Evolutionary conservation across 2,329 filamentous ascomycete species (phyloP), one percentile per base, ranked within the genome.

Genomic region (Metarhizium rileyi): DNA sequence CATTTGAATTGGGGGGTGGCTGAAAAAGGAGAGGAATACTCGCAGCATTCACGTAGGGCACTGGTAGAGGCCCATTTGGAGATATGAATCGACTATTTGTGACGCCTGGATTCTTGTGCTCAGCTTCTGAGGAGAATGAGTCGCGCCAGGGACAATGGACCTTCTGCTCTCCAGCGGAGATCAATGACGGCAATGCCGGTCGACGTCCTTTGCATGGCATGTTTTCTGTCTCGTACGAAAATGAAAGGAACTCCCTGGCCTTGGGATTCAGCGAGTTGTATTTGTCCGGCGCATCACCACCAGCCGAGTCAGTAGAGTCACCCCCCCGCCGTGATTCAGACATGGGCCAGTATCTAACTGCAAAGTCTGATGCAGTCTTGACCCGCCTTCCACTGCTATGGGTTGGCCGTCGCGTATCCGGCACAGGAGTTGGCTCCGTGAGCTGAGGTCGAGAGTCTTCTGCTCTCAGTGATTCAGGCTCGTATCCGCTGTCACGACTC

Each of bases 241-340:
- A 53, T 0, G 55, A 55, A 2, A 54, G 33, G 18, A 56, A 56
- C 33, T 56, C 55, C 27, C 55, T 47, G 10, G 55, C 53, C 28
- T 53, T 56, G 7, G 55, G 55, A 22, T 56, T 56, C n/a, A 55
- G 44, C 18, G 49, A 41, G 23, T 49, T 49, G n/a, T n/a, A 10
- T 27, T 27, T 48, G 4, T 46, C 36, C n/a, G 28, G n/a, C 12
- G 23, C 20, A 8, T 36, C 40, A 35, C 20, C 26, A 28, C 16
- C 20, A 14, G 16, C 30, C 25, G 33, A 42, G 26, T 50, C 43
- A 3, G 41, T 48, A 44, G 47, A 44, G 12, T 23, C 3, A 14
- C 44, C 52, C 3, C 9, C 35, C 22, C 42, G 44, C 4, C 25
- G 16, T 5, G 25, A 33, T 3, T 26, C 28, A 4, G 46, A 45